Evolutionary conservation across 192 early-diverging fungal species (phyloP).

Genomic region (Linnemannia elongata): DNA sequence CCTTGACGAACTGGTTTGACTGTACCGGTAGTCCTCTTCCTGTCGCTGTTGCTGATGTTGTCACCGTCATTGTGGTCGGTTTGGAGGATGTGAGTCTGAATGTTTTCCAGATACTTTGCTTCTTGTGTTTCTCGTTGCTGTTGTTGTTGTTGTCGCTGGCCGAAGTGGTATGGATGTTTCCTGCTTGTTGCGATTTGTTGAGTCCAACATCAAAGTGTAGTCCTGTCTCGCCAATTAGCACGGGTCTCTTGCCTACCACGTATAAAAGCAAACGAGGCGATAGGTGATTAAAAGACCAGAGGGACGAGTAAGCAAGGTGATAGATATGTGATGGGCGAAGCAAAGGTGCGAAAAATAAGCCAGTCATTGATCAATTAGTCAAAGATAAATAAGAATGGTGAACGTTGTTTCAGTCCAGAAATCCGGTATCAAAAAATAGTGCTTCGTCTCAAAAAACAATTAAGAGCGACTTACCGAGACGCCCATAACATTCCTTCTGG

Average conservation of each 20-base stretch:
- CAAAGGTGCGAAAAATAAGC: no score
- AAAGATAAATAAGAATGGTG: neutral
- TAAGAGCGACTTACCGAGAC: slow-evolving; percentile 21
- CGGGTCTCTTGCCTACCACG: slow-evolving; percentile 27
- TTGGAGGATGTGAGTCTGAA: neutral
- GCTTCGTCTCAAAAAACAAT: neutral
- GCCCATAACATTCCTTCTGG: slow-evolving; percentile 39
- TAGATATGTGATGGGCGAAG: no score
- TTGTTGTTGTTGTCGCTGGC: neutral
- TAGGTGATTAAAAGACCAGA: neutral
- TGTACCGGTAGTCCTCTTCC: neutral
- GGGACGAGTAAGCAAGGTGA: neutral
- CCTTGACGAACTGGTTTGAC: slow-evolving; percentile 43
- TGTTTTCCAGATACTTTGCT: neutral
- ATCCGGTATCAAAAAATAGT: neutral
- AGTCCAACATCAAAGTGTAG: slow-evolving; percentile 52
- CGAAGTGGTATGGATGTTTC: neutral
- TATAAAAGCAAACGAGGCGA: neutral
- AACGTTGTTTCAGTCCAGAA: neutral
- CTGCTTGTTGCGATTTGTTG: slow-evolving; percentile 16
- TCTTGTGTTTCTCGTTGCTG: neutral
- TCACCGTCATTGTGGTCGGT: neutral
- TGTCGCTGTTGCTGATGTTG: neutral
- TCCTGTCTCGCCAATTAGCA: slow-evolving; percentile 48
- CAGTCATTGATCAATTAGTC: neutral